Conservation (phyloP, 2,329 filamentous ascomycete species). For the Pseudonectria foliicola region DNA sequence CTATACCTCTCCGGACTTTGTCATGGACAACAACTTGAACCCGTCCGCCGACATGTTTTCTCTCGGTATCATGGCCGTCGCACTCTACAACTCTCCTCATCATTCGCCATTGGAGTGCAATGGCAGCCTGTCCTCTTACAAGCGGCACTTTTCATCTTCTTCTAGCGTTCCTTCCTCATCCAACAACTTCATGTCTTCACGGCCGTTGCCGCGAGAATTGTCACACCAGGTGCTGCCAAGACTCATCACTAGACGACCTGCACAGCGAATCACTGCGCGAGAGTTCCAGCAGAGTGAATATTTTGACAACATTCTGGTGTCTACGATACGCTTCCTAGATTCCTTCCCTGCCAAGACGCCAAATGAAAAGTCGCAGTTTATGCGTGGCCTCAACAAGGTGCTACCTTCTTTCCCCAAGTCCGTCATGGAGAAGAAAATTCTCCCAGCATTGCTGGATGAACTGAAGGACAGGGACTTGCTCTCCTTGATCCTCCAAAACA, state of each 20-base stretch:
- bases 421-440: slow-evolving; percentile 88
- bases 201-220: slow-evolving; percentile 73
- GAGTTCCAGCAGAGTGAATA: slow-evolving; percentile 95
- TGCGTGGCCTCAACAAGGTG: slow-evolving; percentile 81
- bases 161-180: slow-evolving; percentile 68
- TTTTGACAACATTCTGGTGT: slow-evolving; percentile 95
- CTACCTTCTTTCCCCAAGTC: slow-evolving; percentile 87
- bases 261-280: slow-evolving; percentile 76
- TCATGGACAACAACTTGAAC: slow-evolving; percentile 83
- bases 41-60: slow-evolving; percentile 88
- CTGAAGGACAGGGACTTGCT: slow-evolving; percentile 86
- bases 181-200: slow-evolving; percentile 80
- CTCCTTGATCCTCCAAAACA: slow-evolving; percentile 78
- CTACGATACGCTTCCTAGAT: slow-evolving; percentile 92
- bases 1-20: slow-evolving; percentile 90
- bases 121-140: slow-evolving; percentile 76
- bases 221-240: slow-evolving; percentile 68
- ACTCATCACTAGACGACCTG: slow-evolving; percentile 79
- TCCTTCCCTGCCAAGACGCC: slow-evolving; percentile 85
- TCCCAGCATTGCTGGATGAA: slow-evolving; percentile 85
- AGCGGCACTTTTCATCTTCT: slow-evolving; percentile 71
- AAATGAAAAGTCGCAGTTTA: slow-evolving; percentile 83
- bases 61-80: slow-evolving; percentile 77
- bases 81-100: slow-evolving; percentile 93
- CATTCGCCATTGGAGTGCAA: slow-evolving; percentile 77